These are phyloP conservation scores for Melastoma malabathricum DNA, from an alignment of 345 rosid genomes.

Conservation along the genomic window DNA sequence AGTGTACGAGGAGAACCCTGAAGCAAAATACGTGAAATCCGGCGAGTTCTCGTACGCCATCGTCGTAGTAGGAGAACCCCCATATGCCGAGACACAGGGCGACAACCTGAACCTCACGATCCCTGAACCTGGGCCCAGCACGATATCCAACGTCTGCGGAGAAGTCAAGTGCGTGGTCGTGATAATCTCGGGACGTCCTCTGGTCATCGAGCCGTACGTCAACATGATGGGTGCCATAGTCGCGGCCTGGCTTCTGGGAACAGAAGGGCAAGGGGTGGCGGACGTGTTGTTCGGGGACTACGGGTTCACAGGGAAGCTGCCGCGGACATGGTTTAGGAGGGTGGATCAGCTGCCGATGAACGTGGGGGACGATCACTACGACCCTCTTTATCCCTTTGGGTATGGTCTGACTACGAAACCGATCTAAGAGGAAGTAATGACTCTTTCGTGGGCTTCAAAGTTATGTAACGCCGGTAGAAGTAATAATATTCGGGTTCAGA, in stretches of 20 bases:
- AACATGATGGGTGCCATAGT: slow-evolving; percentile 31
- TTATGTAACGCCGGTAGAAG: too few species aligned
- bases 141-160: slow-evolving; percentile 35
- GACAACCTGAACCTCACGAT: slow-evolving; percentile 38
- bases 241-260: slow-evolving; percentile 73
- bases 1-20: slow-evolving; percentile 33
- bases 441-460: too few species aligned
- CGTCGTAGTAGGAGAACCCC: slow-evolving; percentile 52
- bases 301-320: slow-evolving; percentile 48
- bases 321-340: slow-evolving; percentile 62
- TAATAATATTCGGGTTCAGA: too few species aligned
- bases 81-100: slow-evolving; percentile 53
- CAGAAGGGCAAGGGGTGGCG: slow-evolving; percentile 59
- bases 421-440: too few species aligned
- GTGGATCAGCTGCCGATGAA: slow-evolving; percentile 71
- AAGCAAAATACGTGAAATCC: slow-evolving; percentile 16
- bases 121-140: slow-evolving; percentile 33
- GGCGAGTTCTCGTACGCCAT: slow-evolving; percentile 29
- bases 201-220: slow-evolving; percentile 40
- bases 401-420: slow-evolving; percentile 31
- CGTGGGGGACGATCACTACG: slow-evolving; percentile 42
- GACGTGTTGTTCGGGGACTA: slow-evolving; percentile 63
- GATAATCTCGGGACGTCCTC: slow-evolving; percentile 59
- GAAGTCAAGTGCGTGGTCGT: slow-evolving; percentile 38
- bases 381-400: slow-evolving; percentile 65